Evolutionary conservation across 2,329 filamentous ascomycete genomes (phyloP).

Genomic region (Dryadomyces sulphureus): DNA sequence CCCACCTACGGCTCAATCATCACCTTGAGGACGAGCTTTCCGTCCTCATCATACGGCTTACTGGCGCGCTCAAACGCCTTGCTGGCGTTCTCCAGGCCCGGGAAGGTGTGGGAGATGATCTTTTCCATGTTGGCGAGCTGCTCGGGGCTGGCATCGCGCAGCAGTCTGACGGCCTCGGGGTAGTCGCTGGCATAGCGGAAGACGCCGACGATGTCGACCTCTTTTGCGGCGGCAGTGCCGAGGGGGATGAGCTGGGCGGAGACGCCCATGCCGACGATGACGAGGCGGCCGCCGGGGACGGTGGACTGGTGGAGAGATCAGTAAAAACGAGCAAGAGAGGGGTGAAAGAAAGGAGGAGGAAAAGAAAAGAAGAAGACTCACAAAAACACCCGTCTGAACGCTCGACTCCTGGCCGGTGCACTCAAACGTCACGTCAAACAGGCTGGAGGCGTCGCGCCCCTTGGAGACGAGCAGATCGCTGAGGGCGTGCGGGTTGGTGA

Average conservation of each 20-base stretch:
- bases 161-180: conserved; percentile 34
- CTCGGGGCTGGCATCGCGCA: conserved; percentile 28
- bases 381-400: conserved; percentile 60
- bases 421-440: conserved; percentile 52
- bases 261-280: conserved; percentile 59
- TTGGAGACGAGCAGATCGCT: conserved; percentile 20
- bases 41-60: conserved; percentile 52
- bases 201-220: conserved; percentile 57
- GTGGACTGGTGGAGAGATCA: conserved; percentile 34
- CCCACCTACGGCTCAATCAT: conserved; percentile 30
- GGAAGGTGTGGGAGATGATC: conserved; percentile 57
- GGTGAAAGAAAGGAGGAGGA: background rate
- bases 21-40: conserved; percentile 62
- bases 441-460: conserved; percentile 33
- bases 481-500: conserved; percentile 21
- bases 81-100: conserved; percentile 44
- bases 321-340: background rate
- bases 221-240: conserved; percentile 50
- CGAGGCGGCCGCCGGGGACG: conserved; percentile 50
- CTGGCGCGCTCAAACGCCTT: conserved; percentile 60
- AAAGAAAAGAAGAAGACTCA: conserved; percentile 16
- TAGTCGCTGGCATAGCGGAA: conserved; percentile 66
- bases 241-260: conserved; percentile 56
- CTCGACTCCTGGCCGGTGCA: conserved; percentile 69
- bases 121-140: conserved; percentile 49